Conservation (phyloP, 106 monocot genomes). For the Dioscorea alata region DNA sequence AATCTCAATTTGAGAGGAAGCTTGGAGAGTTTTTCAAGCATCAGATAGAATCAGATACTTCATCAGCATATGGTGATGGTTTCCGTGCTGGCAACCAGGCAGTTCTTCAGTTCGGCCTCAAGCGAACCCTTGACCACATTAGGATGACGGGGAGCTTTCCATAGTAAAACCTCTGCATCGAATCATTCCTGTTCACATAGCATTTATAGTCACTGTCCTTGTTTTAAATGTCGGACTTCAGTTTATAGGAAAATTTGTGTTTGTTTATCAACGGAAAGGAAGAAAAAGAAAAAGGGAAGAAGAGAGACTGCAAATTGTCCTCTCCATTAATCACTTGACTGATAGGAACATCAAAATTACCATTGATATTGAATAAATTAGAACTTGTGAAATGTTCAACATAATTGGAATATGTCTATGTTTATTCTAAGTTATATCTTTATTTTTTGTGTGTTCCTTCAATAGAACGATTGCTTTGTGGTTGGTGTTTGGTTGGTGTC, state of each 20-base stretch:
- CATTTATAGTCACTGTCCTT: neutral
- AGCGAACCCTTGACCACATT: constrained; percentile 63
- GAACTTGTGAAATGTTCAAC: too few relatives aligned
- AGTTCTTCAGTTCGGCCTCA: constrained; percentile 48
- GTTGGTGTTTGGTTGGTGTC: too few relatives aligned
- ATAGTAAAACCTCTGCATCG: neutral
- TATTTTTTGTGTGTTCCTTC: too few relatives aligned
- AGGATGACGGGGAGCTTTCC: constrained; percentile 60
- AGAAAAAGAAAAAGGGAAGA: neutral
- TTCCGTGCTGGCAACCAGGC: constrained; percentile 61
- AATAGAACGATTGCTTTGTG: too few relatives aligned
- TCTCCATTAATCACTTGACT: too few relatives aligned
- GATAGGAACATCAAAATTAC: too few relatives aligned
- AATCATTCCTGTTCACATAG: neutral
- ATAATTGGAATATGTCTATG: too few relatives aligned
- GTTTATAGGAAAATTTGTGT: neutral
- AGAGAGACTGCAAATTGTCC: too few relatives aligned
- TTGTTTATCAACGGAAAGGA: neutral
- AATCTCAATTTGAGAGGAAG: constrained; percentile 54
- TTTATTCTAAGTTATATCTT: too few relatives aligned
- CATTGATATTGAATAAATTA: too few relatives aligned
- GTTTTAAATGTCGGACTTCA: neutral
- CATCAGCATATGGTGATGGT: constrained; percentile 65
- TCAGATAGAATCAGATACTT: constrained; percentile 66
- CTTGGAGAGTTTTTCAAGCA: constrained; percentile 68